Conservation (phyloP, 2,329 filamentous ascomycete species). For the Rhynchosporium agropyri region DNA sequence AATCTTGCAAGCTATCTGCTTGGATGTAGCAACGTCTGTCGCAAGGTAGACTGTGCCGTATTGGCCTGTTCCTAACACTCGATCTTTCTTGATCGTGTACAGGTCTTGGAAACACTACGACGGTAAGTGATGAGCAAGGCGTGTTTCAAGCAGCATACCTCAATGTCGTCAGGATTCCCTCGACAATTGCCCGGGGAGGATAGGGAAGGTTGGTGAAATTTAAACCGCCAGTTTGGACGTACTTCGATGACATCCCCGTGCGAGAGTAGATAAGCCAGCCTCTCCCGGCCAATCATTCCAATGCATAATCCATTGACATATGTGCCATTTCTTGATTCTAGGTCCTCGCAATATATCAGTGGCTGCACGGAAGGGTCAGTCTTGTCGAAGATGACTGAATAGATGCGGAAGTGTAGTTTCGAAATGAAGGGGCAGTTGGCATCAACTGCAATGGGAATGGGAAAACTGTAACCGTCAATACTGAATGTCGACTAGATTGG, state of each 20-base stretch:
- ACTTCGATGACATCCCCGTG: conserved; percentile 54
- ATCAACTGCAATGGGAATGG: conserved; percentile 11
- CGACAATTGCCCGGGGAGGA: conserved; percentile 23
- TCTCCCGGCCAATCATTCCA: conserved; percentile 45
- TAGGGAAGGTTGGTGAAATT: conserved; percentile 40
- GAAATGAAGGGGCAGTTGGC: conserved; percentile 46
- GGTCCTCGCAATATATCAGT: conserved; percentile 59
- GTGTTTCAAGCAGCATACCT: conserved; percentile 38
- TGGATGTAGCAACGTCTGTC: conserved; percentile 52
- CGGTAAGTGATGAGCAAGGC: conserved; percentile 12
- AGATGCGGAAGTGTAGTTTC: conserved; percentile 58
- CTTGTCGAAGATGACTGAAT: conserved; percentile 55
- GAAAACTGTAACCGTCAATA: not conserved
- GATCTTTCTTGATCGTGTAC: conserved; percentile 51
- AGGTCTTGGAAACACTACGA: conserved; percentile 50
- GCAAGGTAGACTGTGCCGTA: conserved; percentile 58
- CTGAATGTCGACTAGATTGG: too few species aligned
- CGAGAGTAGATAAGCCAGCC: conserved; percentile 51
- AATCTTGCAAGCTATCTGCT: conserved; percentile 71
- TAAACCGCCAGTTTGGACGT: conserved; percentile 44
- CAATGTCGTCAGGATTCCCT: conserved; percentile 43
- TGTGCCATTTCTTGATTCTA: conserved; percentile 57
- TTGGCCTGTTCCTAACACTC: conserved; percentile 56
- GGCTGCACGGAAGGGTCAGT: conserved; percentile 37
- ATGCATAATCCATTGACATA: conserved; percentile 53